phyloP scores from a whole-genome alignment of 768 basidiomycete species.

The Crucibulum laeve region DNA sequence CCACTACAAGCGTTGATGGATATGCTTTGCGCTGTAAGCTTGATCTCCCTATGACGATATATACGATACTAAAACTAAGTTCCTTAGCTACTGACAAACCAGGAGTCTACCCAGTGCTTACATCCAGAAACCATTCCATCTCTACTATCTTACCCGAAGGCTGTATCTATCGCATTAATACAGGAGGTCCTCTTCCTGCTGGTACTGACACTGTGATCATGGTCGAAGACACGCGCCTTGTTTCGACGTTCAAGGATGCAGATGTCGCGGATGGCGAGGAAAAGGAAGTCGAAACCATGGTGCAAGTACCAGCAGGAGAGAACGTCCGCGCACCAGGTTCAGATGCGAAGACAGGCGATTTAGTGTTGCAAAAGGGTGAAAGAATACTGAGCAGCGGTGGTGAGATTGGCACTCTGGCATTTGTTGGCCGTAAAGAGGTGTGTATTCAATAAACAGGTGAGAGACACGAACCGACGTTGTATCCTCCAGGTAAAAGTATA shows the following conservation, averaged over 20 bases:
- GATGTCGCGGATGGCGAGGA: slow-evolving; percentile 55
- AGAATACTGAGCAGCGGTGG: slow-evolving; percentile 66
- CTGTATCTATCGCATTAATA: slow-evolving; percentile 76
- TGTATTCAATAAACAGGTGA: slow-evolving; percentile 10
- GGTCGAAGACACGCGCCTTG: slow-evolving; percentile 87
- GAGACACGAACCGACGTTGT: neutral
- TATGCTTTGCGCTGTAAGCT: slow-evolving; percentile 73
- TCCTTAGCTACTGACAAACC: slow-evolving; percentile 56
- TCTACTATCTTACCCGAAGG: slow-evolving; percentile 43
- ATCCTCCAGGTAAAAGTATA: slow-evolving; percentile 56
- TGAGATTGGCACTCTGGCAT: slow-evolving; percentile 78
- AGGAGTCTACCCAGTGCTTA: slow-evolving; percentile 65
- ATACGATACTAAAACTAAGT: neutral
- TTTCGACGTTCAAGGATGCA: slow-evolving; percentile 40
- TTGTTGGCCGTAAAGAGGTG: slow-evolving; percentile 73
- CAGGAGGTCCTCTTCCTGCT: slow-evolving; percentile 73
- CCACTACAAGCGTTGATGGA: slow-evolving; percentile 84
- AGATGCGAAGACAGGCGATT: slow-evolving; percentile 65
- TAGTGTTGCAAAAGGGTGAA: slow-evolving; percentile 60
- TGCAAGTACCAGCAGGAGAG: slow-evolving; percentile 56
- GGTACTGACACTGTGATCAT: slow-evolving; percentile 82
- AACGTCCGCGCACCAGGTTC: slow-evolving; percentile 74
- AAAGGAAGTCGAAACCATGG: slow-evolving; percentile 63
- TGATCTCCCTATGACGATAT: neutral
- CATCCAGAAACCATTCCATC: slow-evolving; percentile 46